A percentile compares a stretch with the other conserved stretches of the same genome.
phyloP scores from a whole-genome alignment of 2,329 filamentous ascomycete genomes.

The Trichoderma citrinoviride region DNA sequence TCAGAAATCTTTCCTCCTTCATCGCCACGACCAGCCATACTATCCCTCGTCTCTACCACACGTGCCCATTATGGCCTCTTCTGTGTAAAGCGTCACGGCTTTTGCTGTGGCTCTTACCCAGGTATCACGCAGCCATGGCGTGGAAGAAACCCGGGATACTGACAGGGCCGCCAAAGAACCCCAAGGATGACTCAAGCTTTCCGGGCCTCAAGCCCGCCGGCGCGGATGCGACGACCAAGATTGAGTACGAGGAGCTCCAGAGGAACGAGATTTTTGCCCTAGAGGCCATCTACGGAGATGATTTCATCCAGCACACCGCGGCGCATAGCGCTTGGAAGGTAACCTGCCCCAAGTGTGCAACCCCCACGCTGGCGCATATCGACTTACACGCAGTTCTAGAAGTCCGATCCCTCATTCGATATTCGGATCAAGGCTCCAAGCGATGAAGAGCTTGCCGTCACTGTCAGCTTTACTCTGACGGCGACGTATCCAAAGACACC shows the following conservation, averaged over 20 bases:
- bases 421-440: slow-evolving; percentile 72
- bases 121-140: slow-evolving; percentile 47
- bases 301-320: slow-evolving; percentile 73
- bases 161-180: slow-evolving; percentile 48
- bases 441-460: slow-evolving; percentile 68
- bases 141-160: slow-evolving; percentile 48
- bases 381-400: slow-evolving; percentile 45
- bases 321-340: slow-evolving; percentile 82
- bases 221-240: slow-evolving; percentile 44
- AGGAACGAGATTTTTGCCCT: slow-evolving; percentile 83
- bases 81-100: slow-evolving; percentile 51
- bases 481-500: slow-evolving; percentile 87
- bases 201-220: slow-evolving; percentile 49
- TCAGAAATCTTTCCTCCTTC: slow-evolving; percentile 8
- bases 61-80: slow-evolving; percentile 43
- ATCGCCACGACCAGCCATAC: background rate
- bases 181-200: slow-evolving; percentile 50
- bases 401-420: slow-evolving; percentile 79
- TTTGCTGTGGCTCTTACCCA: slow-evolving; percentile 50
- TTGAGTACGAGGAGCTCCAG: slow-evolving; percentile 79
- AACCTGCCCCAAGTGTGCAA: slow-evolving; percentile 29
- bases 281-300: slow-evolving; percentile 84
- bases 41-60: background rate
- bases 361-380: slow-evolving; percentile 10
- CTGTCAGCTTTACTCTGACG: slow-evolving; percentile 76